Conservation (phyloP, 202 grass and related monocot species). For the Setaria italica region DNA sequence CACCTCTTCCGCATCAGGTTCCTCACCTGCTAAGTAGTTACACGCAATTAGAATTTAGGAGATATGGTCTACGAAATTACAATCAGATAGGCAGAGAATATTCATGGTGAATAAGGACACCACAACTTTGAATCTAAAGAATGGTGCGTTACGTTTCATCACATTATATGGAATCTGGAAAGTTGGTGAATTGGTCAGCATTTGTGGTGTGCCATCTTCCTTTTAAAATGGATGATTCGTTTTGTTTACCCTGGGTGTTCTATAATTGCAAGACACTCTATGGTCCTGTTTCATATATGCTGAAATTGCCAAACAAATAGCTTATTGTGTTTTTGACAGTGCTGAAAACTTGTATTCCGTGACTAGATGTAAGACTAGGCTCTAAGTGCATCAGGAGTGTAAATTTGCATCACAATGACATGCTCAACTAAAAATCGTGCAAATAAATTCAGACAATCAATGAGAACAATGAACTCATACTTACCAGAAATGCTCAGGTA, state of each 20-base stretch:
- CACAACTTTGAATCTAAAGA: slow-evolving; percentile 5
- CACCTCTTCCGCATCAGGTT: slow-evolving; percentile 62
- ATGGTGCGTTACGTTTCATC: background rate
- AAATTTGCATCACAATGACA: slow-evolving; percentile 5
- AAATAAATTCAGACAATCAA: slow-evolving; percentile 2
- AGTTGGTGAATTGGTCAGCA: background rate
- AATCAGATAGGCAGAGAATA: background rate
- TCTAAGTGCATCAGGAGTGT: background rate
- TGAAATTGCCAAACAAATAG: background rate
- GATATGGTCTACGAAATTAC: slow-evolving; percentile 19
- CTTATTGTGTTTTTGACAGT: background rate
- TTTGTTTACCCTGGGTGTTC: background rate
- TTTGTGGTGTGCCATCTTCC: background rate
- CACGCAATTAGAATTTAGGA: background rate
- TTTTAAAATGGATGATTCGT: background rate
- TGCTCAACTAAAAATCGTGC: slow-evolving; percentile 15
- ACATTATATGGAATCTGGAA: background rate
- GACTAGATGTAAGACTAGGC: background rate
- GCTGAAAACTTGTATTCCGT: slow-evolving; percentile 13
- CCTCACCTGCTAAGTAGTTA: slow-evolving; percentile 60
- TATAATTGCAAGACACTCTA: background rate
- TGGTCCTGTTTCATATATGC: background rate
- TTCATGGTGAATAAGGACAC: background rate
- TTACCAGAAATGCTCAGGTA: slow-evolving; percentile 85
- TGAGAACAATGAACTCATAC: slow-evolving; percentile 8